Base-by-base conservation (phyloP, 108 stramenopile species). In the Skeletonema potamos region DNA sequence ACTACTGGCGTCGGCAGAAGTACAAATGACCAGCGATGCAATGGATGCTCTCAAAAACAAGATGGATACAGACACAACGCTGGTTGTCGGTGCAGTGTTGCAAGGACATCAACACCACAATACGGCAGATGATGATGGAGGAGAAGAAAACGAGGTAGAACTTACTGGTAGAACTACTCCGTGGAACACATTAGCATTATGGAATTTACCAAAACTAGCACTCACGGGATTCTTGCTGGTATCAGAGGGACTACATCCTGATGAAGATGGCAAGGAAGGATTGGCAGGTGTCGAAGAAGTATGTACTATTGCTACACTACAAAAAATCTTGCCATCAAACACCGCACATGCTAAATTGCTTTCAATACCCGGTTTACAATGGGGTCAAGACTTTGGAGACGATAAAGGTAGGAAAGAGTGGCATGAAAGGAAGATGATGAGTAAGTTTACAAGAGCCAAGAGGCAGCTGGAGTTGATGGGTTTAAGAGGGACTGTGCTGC, bases 131-230 rank as follows among this genome's bases (percentile, higher is more conserved):
- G 62, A 44, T 64, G 27, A 13, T 41, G 57, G 57, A 54, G 57
- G 33, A 39, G 55, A n/a, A 11, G 66, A 11, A 15, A 44, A 58
- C 15, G 36, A 77, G 48, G 77, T 86, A 20, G 74, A 62, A 26
- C 64, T 91, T 27, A 84, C 72, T 34, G 90, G 92, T 20, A 60
- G 85, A 39, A 97, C 97, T 13, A 76, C 80, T 54, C 96, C 97
- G 4, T 97, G 97, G 97, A 97, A 97, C 76, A 97, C 97, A n/a
- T 74, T 92, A 30, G 94, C 94, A 4, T 56, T 96, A 15, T 97
- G 97, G 97, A 84, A 93, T 60, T 56, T 96, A 26, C 28, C 62
- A 55, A 92, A 92, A 66, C 74, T 97, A 27, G 82, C 90, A 27
- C 48, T 90, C n/a, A 89, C 89, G 4, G 95, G 95, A 37, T 97